Evolutionary conservation across 116 monocot genomes (phyloP), one percentile per base, ranked within the genome.

Genomic region (Thalassia testudinum): DNA sequence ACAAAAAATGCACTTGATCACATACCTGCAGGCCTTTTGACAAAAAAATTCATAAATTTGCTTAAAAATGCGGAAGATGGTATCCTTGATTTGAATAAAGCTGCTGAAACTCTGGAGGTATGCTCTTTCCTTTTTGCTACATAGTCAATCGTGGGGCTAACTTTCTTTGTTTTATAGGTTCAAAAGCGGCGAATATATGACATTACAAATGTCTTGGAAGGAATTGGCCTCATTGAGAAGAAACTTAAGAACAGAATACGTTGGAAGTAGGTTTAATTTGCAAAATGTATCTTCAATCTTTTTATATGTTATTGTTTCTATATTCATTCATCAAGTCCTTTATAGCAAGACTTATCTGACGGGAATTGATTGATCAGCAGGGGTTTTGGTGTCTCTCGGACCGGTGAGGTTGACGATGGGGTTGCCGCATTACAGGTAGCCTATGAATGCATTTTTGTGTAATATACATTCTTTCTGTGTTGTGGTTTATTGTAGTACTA

Each of bases 41-140:
- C 95, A 23, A 95, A 79, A 67, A 95, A 85, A 63, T 85, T 95
- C 54, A 78, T 95, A 40, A 66, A 77, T 59, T 76, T 95, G 61
- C 81, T 88, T 59, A 95, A 82, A 52, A 68, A 76, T 64, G 85
- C 85, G 47, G 78, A 62, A 24, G 88, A 95, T 57, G 95, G 95
- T 24, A 77, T 78, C 44, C 85, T 95, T 72, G 95, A 95, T 62
- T 63, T 95, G 60, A 95, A 95, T 59, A 84, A 78, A 65, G 95
- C 95, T 67, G 95, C 95, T 38, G 79, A 85, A 63, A 81, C 70
- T 54, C 66, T 95, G 53, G 70, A 85, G 76, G 95, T 62, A 62
- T 16, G 15, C 45, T 7, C 15, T 5, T 45, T 16, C 2, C 45
- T 45, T 20, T 20, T 45, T 45, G 45, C 5, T 15, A 20, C 19